phyloP scores from a whole-genome alignment of 1,284 basidiomycete genomes.

The Dichomitus squalens region DNA sequence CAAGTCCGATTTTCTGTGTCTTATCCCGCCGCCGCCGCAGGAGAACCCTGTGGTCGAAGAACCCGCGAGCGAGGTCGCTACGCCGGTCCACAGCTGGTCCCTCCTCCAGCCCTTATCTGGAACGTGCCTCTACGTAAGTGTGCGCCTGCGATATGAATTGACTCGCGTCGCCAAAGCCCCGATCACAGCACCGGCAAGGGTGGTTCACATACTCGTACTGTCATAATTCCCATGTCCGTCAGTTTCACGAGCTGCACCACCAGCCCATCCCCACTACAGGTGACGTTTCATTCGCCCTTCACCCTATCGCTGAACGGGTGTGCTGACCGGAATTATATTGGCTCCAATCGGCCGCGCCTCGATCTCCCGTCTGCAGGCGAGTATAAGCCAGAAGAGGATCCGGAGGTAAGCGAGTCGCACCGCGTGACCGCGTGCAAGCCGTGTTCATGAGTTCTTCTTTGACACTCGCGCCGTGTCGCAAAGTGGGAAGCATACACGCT shows the following conservation, averaged over 20 bases:
- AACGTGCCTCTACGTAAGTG: conserved; percentile 78
- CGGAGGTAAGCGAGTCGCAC: conserved; percentile 51
- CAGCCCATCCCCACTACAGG: conserved; percentile 66
- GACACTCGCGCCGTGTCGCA: conserved; percentile 14
- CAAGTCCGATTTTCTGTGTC: conserved; percentile 68
- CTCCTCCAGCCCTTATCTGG: conserved; percentile 76
- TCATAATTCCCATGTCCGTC: conserved; percentile 86
- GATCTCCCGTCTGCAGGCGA: conserved; percentile 46
- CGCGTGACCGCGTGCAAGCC: conserved; percentile 24
- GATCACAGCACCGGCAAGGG: conserved; percentile 71
- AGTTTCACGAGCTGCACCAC: conserved; percentile 77
- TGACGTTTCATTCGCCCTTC: conserved; percentile 35
- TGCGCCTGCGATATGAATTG: conserved; percentile 8
- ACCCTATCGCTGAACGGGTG: neutral
- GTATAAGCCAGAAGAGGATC: conserved; percentile 79
- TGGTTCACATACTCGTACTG: conserved; percentile 99
- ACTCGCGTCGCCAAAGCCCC: conserved; percentile 14
- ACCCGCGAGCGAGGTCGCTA: conserved; percentile 51
- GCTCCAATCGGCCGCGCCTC: neutral
- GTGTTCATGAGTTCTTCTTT: conserved; percentile 22
- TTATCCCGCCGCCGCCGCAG: conserved; percentile 68
- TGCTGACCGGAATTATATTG: conserved; percentile 18
- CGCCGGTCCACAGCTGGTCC: conserved; percentile 76
- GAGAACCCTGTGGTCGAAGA: conserved; percentile 51
- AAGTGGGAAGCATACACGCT: conserved; percentile 85